phyloP scores from a whole-genome alignment of 2,329 filamentous ascomycete species.

The Rhinocladiella mackenziei region DNA sequence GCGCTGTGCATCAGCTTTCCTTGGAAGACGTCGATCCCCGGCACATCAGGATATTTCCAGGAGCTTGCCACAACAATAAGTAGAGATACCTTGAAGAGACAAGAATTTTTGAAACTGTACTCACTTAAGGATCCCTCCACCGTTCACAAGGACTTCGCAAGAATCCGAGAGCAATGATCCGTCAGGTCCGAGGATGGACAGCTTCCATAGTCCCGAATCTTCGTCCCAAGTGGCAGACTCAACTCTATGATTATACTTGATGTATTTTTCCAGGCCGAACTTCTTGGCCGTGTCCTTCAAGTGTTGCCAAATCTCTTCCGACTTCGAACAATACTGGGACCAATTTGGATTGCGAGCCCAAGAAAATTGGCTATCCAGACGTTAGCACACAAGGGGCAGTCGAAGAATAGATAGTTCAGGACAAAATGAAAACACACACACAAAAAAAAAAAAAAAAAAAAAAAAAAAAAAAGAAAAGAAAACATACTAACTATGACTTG shows the following conservation, averaged over 20 bases:
- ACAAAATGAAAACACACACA: no score
- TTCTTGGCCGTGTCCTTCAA: conserved; percentile 28
- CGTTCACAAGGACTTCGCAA: conserved; percentile 31
- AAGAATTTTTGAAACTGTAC: no score
- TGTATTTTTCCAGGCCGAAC: conserved; percentile 14
- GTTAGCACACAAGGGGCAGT: no score
- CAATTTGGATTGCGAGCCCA: conserved; percentile 24
- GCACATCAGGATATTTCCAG: conserved; percentile 33
- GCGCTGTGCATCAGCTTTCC: conserved; percentile 35
- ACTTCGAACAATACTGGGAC: conserved; percentile 24
- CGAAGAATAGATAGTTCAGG: no score
- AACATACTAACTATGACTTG: conserved; percentile 1
- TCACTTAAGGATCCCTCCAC: conserved; percentile 27
- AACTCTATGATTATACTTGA: neutral
- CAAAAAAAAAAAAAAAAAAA: no score
- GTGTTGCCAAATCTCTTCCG: conserved; percentile 31
- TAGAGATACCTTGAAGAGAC: no score
- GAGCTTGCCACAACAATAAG: neutral
- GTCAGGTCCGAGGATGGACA: conserved; percentile 2
- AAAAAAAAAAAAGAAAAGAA: no score
- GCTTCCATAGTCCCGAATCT: conserved; percentile 13
- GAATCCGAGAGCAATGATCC: neutral
- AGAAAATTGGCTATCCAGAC: conserved; percentile 1
- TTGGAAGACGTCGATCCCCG: conserved; percentile 34
- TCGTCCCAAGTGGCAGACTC: conserved; percentile 7